Evolutionary conservation across 2,329 filamentous ascomycete species (phyloP).

Genomic region (Gyromitra esculenta): DNA sequence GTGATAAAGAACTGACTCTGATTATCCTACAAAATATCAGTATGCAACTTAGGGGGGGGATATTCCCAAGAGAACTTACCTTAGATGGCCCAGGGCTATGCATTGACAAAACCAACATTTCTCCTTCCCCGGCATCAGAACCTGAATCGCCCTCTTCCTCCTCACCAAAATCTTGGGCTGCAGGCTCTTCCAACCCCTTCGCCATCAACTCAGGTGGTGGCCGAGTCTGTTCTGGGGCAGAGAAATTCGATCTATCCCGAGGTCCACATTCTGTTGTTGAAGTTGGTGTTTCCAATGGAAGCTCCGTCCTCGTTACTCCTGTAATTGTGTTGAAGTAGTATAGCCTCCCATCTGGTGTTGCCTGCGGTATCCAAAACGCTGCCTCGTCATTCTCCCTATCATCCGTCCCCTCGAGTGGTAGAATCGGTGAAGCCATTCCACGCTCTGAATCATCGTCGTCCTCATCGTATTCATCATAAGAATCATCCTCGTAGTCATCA

Average conservation of each 20-base stretch:
- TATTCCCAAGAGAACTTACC: slow-evolving; percentile 34
- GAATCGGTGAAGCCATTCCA: slow-evolving; percentile 63
- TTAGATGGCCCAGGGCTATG: slow-evolving; percentile 54
- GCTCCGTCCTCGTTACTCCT: slow-evolving; percentile 90
- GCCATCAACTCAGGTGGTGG: slow-evolving; percentile 92
- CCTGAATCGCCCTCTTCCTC: slow-evolving; percentile 94
- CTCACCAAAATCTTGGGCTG: slow-evolving; percentile 64
- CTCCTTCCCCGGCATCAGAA: slow-evolving; percentile 56
- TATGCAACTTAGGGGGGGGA: not conserved
- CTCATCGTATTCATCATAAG: slow-evolving; percentile 73
- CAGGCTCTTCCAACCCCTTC: slow-evolving; percentile 75
- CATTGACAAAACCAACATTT: slow-evolving; percentile 56
- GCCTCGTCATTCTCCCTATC: slow-evolving; percentile 76
- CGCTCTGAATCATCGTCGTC: slow-evolving; percentile 69
- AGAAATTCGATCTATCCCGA: slow-evolving; percentile 85
- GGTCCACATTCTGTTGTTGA: slow-evolving; percentile 84
- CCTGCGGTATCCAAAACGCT: slow-evolving; percentile 98
- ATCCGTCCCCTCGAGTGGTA: slow-evolving; percentile 73
- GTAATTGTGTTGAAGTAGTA: slow-evolving; percentile 99
- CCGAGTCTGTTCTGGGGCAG: slow-evolving; percentile 86
- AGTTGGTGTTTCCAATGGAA: slow-evolving; percentile 89
- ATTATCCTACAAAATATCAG: slow-evolving; percentile 40
- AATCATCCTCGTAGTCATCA: slow-evolving; percentile 73
- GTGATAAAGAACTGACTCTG: slow-evolving; percentile 43
- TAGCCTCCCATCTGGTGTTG: slow-evolving; percentile 87